Evolutionary conservation across 148 eudicot genomes (phyloP), one percentile per base, ranked within the genome.

Genomic region (Rhododendron kiyosumense): DNA sequence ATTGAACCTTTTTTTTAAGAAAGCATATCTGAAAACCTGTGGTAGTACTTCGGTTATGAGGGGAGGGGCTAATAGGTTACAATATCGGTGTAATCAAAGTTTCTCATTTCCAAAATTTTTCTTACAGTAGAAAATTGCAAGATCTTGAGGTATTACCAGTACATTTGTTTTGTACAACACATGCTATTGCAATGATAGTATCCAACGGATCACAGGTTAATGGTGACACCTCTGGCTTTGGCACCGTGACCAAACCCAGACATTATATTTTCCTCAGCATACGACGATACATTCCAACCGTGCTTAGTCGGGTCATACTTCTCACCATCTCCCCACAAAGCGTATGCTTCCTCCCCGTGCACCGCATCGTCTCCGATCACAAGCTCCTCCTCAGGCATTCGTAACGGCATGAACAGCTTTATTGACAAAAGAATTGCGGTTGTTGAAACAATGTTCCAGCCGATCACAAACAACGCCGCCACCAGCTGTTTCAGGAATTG

Each of bases 341-440:
- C 91, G 41, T 90, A 90, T 49, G 91, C 91, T 82, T 90, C 91
- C 28, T 90, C 91, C 43, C 91, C 91, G 4, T 90, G 91, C 13
- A 88, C 91, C 0, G 91, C 91, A 7, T 90, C 91, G 5, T 90
- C 91, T 49, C 91, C 91, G 8, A 90, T 90, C 73, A 83, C 52
- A 36, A 90, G 88, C 52, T 90, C 81, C n/a, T 88, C 88, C 5
- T 90, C 88, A 3, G 91, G 84, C 88, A 90, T 90, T 15, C 91
- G 20, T 34, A 90, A 30, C 0, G 91, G 91, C 30, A 90, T 82
- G 59, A 88, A 77, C 12, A 84, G 1, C 45, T 83, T 54, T 73
- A 90, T 90, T 2, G 67, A 9, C 18, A 90, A 45, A 26, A 88
- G 88, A 57, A 90, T 90, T 1, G 83, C 59, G 1, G 91, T 81